Base-by-base conservation (phyloP, 2,329 filamentous ascomycete species). In the Coniochaeta ligniaria region DNA sequence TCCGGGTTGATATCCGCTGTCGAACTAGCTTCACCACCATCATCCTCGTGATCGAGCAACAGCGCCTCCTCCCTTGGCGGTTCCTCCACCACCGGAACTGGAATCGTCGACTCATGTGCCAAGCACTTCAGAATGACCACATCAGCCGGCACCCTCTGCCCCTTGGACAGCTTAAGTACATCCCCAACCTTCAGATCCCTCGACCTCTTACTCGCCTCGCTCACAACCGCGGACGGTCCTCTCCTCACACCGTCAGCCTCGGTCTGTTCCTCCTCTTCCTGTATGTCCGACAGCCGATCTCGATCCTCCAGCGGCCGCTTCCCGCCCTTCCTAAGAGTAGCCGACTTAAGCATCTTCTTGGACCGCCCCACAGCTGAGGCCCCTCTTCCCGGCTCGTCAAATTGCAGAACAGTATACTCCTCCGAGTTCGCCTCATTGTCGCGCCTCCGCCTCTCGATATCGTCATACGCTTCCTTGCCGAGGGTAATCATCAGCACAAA, bases 391-490 rank as follows among this genome's bases (percentile, higher is more conserved):
- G 82, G 79, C 54, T 88, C 83, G 54, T 85, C 83, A 68, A 97
- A 92, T 20, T 81, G 80, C 58, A 98, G 71, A 1, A 96, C 86
- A 0, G 84, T 89, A 69, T 96, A 98, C 60, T 86, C 85, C 72
- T 99, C 95, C 2, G 94, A 89, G 72, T 99, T 99, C 3, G 95
- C 94, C 73, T 99, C 95, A 17, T 89, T 90, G 73, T 99, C 95
- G 70, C 96, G 85, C 65, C 90, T 83, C 62, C 96, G 83, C 66
- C 95, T 81, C 59, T 87, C 89, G 68, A 99, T 91, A 73, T 99
- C 96, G 72, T 99, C 95, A 68, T 90, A 87, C 0, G 95, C 96
- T 75, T 99, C 96, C 73, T 99, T 99, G 20, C 92, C 93, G 69
- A 99, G 83, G 0, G 95, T 97, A 65, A 99, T 95, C 47, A 87